Conservation (phyloP, 176 grass and related monocot genomes). For the Lolium perenne region DNA sequence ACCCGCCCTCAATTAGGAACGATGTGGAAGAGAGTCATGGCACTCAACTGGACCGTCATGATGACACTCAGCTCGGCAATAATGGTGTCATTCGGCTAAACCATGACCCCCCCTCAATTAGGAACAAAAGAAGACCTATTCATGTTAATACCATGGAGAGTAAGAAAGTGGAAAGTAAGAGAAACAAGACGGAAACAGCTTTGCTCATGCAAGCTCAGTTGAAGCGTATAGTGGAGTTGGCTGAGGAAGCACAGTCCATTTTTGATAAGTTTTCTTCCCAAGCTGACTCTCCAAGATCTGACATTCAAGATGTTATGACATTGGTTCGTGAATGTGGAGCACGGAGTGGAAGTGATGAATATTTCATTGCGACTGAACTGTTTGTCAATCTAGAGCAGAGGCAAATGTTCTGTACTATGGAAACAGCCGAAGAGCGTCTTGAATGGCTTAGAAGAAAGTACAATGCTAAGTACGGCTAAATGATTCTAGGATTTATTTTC, state of each 20-base stretch:
- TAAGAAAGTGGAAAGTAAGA: conserved; percentile 43
- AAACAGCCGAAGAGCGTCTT: conserved; percentile 39
- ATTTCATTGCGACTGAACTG: conserved; percentile 57
- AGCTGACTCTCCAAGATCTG: conserved; percentile 4
- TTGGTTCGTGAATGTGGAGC: conserved; percentile 48
- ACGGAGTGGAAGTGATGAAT: conserved; percentile 33
- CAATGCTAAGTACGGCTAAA: conserved; percentile 8
- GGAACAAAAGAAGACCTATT: conserved; percentile 31
- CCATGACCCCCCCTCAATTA: neutral
- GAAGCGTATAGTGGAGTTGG: conserved; percentile 37
- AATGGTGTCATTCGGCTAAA: neutral
- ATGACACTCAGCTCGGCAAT: neutral
- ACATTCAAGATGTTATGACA: conserved; percentile 52
- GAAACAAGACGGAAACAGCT: conserved; percentile 38
- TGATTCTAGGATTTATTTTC: neutral
- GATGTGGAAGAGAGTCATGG: conserved; percentile 10
- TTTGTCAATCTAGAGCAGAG: conserved; percentile 46
- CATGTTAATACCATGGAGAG: conserved; percentile 32
- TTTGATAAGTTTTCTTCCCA: conserved; percentile 44
- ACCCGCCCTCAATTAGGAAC: conserved; percentile 11
- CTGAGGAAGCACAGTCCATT: conserved; percentile 47
- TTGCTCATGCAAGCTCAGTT: conserved; percentile 48
- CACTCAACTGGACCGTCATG: neutral
- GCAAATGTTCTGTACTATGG: conserved; percentile 57
- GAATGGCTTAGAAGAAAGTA: conserved; percentile 60